Evolutionary conservation across 257 asterid genomes (phyloP), one percentile per base, ranked within the genome.

Genomic region (Hygrophila difformis): DNA sequence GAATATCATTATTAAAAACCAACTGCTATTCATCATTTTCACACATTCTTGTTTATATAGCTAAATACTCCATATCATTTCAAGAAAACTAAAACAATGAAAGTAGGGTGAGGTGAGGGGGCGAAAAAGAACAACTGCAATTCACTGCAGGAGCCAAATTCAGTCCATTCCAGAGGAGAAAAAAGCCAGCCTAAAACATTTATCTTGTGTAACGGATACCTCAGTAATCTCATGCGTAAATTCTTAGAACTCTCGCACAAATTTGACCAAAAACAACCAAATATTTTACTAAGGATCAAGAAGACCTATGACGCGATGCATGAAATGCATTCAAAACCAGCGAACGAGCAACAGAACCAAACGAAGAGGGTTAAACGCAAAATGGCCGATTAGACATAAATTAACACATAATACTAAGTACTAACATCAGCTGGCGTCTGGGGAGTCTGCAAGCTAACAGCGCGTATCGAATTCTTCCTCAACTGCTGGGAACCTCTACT

Each of bases 381-480:
- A n/a, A n/a, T n/a, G n/a, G n/a, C n/a, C n/a, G n/a, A n/a, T n/a
- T n/a, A n/a, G n/a, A n/a, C n/a, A n/a, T n/a, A 26, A 42, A 12
- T 0, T 19, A 34, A 43, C 8, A 45, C 10, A 39, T 21, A 41
- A 29, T 21, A 44, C 8, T 16, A 19, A 39, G 55, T 20, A 73
- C 79, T 69, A 44, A 87, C 97, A 70, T 85, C 78, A 12, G 49
- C 61, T 19, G 98, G 96, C 12, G 84, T 54, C 59, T 66, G 84
- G 29, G 93, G 92, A 62, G 82, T 62, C 37, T 91, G 93, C 72
- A 80, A 60, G 62, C 84, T 54, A 58, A 91, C 89, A 49, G 82
- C 74, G 28, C 92, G 93, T 55, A 91, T 72, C 0, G 84, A 67
- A 54, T 61, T 74, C 66, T 63, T 79, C 91, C 68, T 82, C 58